These are phyloP conservation scores for Trichoderma sp. DNA, from an alignment of 2,329 filamentous ascomycete genomes.

Conservation along the genomic window DNA sequence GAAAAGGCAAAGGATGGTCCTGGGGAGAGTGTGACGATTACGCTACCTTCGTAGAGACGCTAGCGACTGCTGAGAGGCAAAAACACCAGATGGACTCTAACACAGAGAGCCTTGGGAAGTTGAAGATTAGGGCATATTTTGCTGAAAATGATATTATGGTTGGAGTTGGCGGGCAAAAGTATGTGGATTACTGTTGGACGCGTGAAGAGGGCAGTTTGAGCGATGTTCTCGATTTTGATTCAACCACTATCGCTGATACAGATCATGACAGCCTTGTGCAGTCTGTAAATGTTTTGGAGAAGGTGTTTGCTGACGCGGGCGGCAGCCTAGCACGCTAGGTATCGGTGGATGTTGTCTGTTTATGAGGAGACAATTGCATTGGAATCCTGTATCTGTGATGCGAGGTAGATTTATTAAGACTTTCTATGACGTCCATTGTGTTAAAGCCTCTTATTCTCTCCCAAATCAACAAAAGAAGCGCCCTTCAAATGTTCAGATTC, in stretches of 20 bases:
- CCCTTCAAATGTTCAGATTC: not conserved
- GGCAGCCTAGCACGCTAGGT: not conserved
- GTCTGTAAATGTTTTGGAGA: not conserved
- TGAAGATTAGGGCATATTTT: constrained; percentile 7
- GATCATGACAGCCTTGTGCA: constrained; percentile 8
- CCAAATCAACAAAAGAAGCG: not conserved
- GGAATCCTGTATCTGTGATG: not conserved
- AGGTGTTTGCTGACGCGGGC: not conserved
- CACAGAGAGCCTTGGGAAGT: not conserved
- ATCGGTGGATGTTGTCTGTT: not conserved
- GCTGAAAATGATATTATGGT: constrained; percentile 12
- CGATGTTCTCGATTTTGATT: not conserved
- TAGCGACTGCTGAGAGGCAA: not conserved
- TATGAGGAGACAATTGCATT: not conserved
- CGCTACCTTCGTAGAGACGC: not conserved
- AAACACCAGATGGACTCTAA: not conserved
- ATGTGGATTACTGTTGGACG: not conserved
- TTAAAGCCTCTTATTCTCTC: not conserved
- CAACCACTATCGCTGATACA: not conserved
- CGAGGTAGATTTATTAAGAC: not conserved
- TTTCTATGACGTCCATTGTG: not conserved
- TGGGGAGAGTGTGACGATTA: constrained; percentile 13
- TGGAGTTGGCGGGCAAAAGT: not conserved
- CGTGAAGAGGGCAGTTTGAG: not conserved
- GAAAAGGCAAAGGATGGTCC: not conserved